Conservation (phyloP, 2,329 filamentous ascomycete species). For the Penicillium freii region DNA sequence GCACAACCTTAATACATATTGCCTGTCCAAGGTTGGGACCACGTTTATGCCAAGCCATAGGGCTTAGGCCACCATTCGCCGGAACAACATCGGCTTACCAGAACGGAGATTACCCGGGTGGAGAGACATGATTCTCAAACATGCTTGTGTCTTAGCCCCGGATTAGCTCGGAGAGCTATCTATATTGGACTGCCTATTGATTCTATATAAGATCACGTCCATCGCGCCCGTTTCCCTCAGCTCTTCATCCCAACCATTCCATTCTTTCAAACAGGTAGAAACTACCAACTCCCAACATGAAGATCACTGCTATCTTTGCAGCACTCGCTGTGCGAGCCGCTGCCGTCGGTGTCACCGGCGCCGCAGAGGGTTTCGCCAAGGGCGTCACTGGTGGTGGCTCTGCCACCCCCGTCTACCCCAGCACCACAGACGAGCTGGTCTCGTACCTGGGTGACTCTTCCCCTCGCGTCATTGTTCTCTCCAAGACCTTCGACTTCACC, state of each 20-base stretch:
- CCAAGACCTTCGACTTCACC: constrained; percentile 44
- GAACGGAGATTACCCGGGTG: constrained; percentile 1
- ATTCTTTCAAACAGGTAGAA: background rate
- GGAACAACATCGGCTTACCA: background rate
- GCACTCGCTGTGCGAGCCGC: constrained; percentile 22
- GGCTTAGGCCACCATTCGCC: constrained; percentile 1
- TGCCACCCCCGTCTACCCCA: constrained; percentile 55
- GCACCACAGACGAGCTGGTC: constrained; percentile 55
- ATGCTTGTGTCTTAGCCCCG: background rate
- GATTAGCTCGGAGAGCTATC: background rate
- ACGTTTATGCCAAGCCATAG: background rate
- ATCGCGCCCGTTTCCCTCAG: background rate
- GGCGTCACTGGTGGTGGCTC: constrained; percentile 61
- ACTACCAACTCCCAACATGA: constrained; percentile 13
- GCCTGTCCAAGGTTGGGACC: no score
- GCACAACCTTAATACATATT: background rate
- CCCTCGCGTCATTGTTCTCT: constrained; percentile 55
- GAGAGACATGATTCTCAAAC: background rate
- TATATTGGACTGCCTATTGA: background rate
- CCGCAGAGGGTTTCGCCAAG: constrained; percentile 51
- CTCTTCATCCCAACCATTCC: constrained; percentile 2
- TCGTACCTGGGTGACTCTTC: constrained; percentile 56
- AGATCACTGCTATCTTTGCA: constrained; percentile 17
- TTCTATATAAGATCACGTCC: constrained; percentile 1
- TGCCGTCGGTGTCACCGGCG: constrained; percentile 28